A percentile compares a stretch with the other conserved stretches of the same genome.
Evolutionary conservation across 192 early-diverging fungal genomes (phyloP).

Genomic region (Backusella psychrophila): DNA sequence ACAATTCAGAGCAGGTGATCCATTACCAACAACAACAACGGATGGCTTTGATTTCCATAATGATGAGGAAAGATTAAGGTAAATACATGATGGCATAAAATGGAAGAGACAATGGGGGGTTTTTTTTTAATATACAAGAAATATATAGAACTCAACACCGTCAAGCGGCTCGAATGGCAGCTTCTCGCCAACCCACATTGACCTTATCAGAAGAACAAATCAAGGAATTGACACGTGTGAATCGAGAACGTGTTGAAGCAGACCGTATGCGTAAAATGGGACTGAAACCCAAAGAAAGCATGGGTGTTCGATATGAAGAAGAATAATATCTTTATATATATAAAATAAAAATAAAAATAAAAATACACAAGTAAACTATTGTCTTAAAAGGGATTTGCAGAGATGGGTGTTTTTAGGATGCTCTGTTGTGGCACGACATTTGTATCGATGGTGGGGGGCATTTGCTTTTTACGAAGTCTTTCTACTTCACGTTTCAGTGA

Average conservation of each 20-base stretch:
- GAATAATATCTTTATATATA: not conserved
- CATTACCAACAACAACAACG: slow-evolving; percentile 8
- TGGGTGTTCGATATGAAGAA: slow-evolving; percentile 52
- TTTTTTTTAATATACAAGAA: not conserved
- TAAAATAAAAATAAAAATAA: not conserved
- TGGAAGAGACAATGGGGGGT: no score
- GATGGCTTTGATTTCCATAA: slow-evolving; percentile 41
- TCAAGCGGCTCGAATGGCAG: slow-evolving; percentile 16
- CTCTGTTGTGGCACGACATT: not conserved
- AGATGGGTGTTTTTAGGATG: not conserved
- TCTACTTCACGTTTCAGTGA: slow-evolving; percentile 8
- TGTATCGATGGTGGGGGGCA: not conserved
- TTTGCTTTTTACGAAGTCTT: slow-evolving; percentile 13
- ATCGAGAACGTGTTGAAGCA: slow-evolving; percentile 46
- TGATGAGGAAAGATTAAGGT: slow-evolving; percentile 51
- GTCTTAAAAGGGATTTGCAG: not conserved
- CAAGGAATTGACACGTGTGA: slow-evolving; percentile 41
- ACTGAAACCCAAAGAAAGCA: slow-evolving; percentile 42
- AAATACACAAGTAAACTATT: not conserved
- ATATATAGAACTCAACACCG: slow-evolving; percentile 25
- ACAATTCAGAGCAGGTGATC: slow-evolving; percentile 44
- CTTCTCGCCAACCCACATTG: slow-evolving; percentile 12
- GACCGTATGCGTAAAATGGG: slow-evolving; percentile 54
- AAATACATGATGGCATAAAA: not conserved
- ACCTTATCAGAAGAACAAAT: slow-evolving; percentile 43